These are phyloP conservation scores for thale cress (Arabidopsis thaliana) DNA, from an alignment of 345 rosid genomes.

Conservation along the genomic window TAIR10.1 NC_003070.9:1064001-1064500, in stretches of 20 bases:
- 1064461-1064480: background rate
- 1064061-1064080: constrained; percentile 22
- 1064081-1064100: constrained; percentile 1
- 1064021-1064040: constrained; percentile 36
- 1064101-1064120: constrained; percentile 66
- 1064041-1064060: constrained; percentile 37
- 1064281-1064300: background rate
- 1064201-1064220: background rate
- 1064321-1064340: constrained; percentile 33
- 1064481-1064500: constrained; percentile 11
- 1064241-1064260: background rate
- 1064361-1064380: constrained; percentile 25
- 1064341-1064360: constrained; percentile 40
- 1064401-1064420: constrained; percentile 36
- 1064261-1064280: background rate
- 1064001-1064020: constrained; percentile 37
- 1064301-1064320: background rate
- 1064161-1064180: background rate
- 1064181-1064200: background rate
- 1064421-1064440: background rate
- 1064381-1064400: constrained; percentile 49
- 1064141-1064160: constrained; percentile 9
- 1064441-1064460: background rate
- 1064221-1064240: background rate
- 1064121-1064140: constrained; percentile 54